A percentile compares a stretch with the other conserved stretches of the same genome.
These are phyloP conservation scores for Aspergillus piperis DNA, from an alignment of 2,329 filamentous ascomycete genomes.

Conservation along the genomic window DNA sequence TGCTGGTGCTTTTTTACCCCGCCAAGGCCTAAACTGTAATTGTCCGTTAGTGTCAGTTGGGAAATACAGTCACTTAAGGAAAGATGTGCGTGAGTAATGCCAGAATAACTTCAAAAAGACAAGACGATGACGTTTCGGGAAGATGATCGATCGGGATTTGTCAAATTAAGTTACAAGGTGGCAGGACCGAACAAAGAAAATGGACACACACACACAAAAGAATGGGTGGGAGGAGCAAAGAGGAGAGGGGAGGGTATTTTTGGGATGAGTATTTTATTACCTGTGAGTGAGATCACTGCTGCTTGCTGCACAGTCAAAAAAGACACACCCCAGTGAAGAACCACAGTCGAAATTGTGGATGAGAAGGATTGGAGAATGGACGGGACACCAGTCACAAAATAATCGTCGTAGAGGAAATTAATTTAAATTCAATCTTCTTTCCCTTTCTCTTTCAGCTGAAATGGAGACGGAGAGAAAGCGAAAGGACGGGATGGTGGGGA, in stretches of 20 bases:
- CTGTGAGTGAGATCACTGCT: background rate
- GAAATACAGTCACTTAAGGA: background rate
- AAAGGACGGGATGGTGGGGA: background rate
- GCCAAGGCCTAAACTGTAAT: conserved; percentile 5
- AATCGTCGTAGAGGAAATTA: background rate
- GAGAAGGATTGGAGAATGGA: background rate
- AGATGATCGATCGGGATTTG: background rate
- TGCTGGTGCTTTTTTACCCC: conserved; percentile 4
- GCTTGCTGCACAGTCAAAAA: background rate
- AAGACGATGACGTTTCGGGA: background rate
- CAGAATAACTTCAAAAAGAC: background rate
- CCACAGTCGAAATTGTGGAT: background rate
- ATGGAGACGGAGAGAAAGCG: background rate
- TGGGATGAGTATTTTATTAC: background rate
- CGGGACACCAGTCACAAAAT: background rate
- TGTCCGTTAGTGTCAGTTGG: background rate
- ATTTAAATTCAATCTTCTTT: background rate
- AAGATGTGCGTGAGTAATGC: too few relatives aligned
- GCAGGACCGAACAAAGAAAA: background rate
- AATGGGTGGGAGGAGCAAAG: background rate
- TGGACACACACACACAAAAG: background rate
- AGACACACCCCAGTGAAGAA: background rate
- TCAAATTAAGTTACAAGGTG: background rate
- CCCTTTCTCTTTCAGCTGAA: background rate
- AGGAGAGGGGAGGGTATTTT: background rate